Evolutionary conservation across 495 filamentous ascomycete species (phyloP), one percentile per base, ranked within the genome.

Genomic region (Hypoxylon intermedium): DNA sequence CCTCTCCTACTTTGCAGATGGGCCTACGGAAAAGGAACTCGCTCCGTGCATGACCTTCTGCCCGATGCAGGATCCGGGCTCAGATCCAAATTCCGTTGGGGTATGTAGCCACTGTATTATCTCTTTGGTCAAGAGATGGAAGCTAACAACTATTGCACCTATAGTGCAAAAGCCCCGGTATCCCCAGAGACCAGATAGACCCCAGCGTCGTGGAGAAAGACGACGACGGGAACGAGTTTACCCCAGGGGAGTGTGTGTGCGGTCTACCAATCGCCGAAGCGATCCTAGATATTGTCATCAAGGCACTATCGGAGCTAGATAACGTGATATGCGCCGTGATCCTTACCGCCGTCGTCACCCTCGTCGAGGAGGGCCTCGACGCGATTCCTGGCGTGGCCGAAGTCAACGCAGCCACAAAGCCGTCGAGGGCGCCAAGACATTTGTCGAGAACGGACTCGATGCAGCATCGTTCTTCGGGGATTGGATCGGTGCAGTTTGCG

Each of bases 381-480:
- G 24, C n/a, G n/a, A n/a, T n/a, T n/a, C n/a, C n/a, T n/a, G n/a
- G 41, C 13, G 9, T 65, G 16, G 56, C 62, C 23, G 56, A 21
- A 0, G 62, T 56, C 9, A 30, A 44, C 1, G 30, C 45, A 1
- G 12, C 46, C 41, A 56, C 62, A 56, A 56, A 23, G 62, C 62
- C n/a, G 62, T 65, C 41, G 52, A 56, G 36, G 56, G 56, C 24
- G 62, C 62, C 33, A 65, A 65, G 52, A 65, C 62, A 12, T 65
- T 60, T 28, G 41, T 37, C 2, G 62, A 65, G 52, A 65, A 65
- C 36, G 62, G 51, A 11, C 62, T 65, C 36, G 46, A 65, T 16
- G 56, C 62, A n/a, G 28, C 24, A 9, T 60, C 56, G 12, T 65
- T 23, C 42, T 65, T 65, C 20, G 36, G 41, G 11, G 41, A 57